Conservation (phyloP, 2,329 filamentous ascomycete genomes). For the Verticillium nonalfalfae region DNA sequence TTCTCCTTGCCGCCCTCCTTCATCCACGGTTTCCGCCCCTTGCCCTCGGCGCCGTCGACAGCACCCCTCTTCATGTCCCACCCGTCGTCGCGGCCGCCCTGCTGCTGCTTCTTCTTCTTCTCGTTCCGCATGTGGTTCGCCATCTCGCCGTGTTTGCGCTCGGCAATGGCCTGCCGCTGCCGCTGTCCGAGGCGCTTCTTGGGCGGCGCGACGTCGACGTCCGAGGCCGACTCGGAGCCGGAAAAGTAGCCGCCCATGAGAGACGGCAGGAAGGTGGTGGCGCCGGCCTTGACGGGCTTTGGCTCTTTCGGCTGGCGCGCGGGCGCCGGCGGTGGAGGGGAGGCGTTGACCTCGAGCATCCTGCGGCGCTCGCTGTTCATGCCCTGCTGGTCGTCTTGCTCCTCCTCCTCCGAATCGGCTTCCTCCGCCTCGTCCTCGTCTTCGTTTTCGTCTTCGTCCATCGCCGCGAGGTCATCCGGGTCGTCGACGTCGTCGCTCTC, state of each 20-base stretch:
- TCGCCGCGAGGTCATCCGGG: conserved; percentile 4
- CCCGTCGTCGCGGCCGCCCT: conserved; percentile 35
- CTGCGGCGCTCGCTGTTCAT: not conserved
- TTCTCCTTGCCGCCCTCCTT: conserved; percentile 26
- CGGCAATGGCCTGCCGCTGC: conserved; percentile 71
- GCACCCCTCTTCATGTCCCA: conserved; percentile 55
- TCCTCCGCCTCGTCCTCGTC: conserved; percentile 12
- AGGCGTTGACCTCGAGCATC: conserved; percentile 12
- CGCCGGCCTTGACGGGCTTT: conserved; percentile 17
- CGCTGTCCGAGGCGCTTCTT: conserved; percentile 75
- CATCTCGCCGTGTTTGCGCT: conserved; percentile 69
- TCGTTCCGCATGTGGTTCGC: conserved; percentile 57
- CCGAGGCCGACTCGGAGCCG: conserved; percentile 64
- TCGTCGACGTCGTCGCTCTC: conserved; percentile 24
- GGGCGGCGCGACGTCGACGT: conserved; percentile 56
- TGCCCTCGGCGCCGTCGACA: conserved; percentile 35
- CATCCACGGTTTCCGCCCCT: conserved; percentile 43
- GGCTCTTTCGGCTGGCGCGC: conserved; percentile 25
- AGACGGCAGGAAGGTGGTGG: conserved; percentile 64
- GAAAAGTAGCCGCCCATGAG: conserved; percentile 77
- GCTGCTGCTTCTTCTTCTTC: conserved; percentile 25
- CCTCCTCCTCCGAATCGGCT: conserved; percentile 21
- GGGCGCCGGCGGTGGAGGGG: conserved; percentile 23
- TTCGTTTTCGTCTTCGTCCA: conserved; percentile 15
- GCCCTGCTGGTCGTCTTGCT: conserved; percentile 15